These are phyloP conservation scores for Geotrichum ghanense DNA, from an alignment of 805 yeast genomes.

Conservation along the genomic window DNA sequence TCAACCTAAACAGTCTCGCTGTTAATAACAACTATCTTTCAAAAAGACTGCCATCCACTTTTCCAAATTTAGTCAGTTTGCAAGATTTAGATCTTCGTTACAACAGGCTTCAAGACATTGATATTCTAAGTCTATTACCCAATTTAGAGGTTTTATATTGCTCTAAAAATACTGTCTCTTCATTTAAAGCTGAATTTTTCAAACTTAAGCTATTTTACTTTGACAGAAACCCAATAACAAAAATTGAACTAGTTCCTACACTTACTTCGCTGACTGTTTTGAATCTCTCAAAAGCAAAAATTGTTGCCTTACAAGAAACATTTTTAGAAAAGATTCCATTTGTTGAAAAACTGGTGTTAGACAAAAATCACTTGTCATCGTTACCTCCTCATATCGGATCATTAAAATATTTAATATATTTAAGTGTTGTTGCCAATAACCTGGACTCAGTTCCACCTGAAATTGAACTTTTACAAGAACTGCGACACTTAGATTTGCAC, in stretches of 20 bases:
- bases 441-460: conserved; percentile 57
- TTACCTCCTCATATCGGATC: conserved; percentile 60
- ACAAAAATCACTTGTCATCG: conserved; percentile 72
- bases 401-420: conserved; percentile 45
- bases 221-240: conserved; percentile 77
- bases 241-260: conserved; percentile 40
- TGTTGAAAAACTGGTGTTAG: conserved; percentile 62
- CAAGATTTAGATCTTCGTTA: conserved; percentile 68
- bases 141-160: conserved; percentile 62
- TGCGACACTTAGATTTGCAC: conserved; percentile 68
- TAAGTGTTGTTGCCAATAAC: conserved; percentile 68
- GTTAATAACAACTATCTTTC: conserved; percentile 61
- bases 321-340: conserved; percentile 51
- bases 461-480: conserved; percentile 45
- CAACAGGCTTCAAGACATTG: conserved; percentile 43
- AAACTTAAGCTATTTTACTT: conserved; percentile 58
- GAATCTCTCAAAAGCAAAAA: conserved; percentile 71
- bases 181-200: conserved; percentile 51
- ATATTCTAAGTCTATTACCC: conserved; percentile 44
- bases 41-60: conserved; percentile 39
- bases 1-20: conserved; percentile 54
- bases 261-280: conserved; percentile 57
- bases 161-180: conserved; percentile 64
- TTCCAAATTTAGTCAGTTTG: conserved; percentile 43
- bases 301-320: conserved; percentile 58